Conservation (phyloP, 495 filamentous ascomycete genomes). For the Xylaria nigripes region DNA sequence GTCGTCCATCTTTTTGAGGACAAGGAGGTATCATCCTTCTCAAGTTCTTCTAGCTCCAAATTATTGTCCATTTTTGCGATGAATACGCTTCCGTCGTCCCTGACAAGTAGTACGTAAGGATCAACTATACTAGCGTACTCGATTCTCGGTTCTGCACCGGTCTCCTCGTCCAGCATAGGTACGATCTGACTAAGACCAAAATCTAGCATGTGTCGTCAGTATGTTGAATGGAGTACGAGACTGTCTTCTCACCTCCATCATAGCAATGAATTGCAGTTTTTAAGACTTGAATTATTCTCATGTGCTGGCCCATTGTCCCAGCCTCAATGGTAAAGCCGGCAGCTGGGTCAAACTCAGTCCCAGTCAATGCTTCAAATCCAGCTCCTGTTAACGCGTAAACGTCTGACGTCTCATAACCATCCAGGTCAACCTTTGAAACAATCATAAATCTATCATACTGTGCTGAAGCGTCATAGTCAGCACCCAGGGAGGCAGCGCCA, state of each 20-base stretch:
- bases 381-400: constrained; percentile 55
- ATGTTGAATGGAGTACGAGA: constrained; percentile 18
- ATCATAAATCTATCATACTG: constrained; percentile 64
- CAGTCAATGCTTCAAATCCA: constrained; percentile 55
- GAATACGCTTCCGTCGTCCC: constrained; percentile 69
- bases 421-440: constrained; percentile 52
- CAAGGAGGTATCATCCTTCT: constrained; percentile 45
- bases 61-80: constrained; percentile 67
- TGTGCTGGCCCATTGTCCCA: constrained; percentile 63
- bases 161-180: constrained; percentile 81
- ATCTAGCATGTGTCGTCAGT: constrained; percentile 45
- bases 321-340: constrained; percentile 76
- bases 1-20: constrained; percentile 63
- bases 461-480: constrained; percentile 42
- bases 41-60: constrained; percentile 79
- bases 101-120: constrained; percentile 76
- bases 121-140: constrained; percentile 78
- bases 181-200: constrained; percentile 81
- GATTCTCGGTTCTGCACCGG: constrained; percentile 63
- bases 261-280: constrained; percentile 78
- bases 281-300: constrained; percentile 74
- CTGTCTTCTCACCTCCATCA: constrained; percentile 68
- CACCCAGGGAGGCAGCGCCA: constrained; percentile 38
- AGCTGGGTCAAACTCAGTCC: constrained; percentile 82
- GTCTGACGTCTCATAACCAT: constrained; percentile 48